A percentile compares a stretch with the other conserved stretches of the same genome.
phyloP scores from a whole-genome alignment of 2,329 filamentous ascomycete species.

The Apiospora saccharicola region DNA sequence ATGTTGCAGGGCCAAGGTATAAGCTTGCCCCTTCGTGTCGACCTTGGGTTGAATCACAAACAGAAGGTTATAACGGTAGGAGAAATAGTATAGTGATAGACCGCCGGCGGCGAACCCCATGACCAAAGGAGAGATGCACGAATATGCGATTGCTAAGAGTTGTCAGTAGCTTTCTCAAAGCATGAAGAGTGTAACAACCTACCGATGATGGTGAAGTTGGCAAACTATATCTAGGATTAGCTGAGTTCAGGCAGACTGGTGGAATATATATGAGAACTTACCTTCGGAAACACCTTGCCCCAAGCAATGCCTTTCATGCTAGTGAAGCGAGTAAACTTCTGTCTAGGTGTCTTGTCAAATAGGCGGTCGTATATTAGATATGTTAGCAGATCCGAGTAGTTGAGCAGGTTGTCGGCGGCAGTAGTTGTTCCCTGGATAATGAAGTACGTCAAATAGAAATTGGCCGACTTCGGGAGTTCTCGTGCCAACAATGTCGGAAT shows the following conservation, averaged over 20 bases:
- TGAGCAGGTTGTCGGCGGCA: slow-evolving; percentile 71
- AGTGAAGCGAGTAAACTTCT: slow-evolving; percentile 72
- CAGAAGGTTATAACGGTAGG: slow-evolving; percentile 78
- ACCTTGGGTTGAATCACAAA: slow-evolving; percentile 74
- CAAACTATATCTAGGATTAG: slow-evolving; percentile 36
- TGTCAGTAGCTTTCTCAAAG: slow-evolving; percentile 29
- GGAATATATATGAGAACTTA: slow-evolving; percentile 21
- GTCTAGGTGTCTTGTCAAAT: slow-evolving; percentile 74
- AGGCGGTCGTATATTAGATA: slow-evolving; percentile 70
- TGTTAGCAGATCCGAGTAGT: slow-evolving; percentile 65
- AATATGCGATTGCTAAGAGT: slow-evolving; percentile 66
- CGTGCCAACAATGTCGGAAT: slow-evolving; percentile 62
- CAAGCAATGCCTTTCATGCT: slow-evolving; percentile 67
- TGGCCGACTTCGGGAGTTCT: slow-evolving; percentile 73
- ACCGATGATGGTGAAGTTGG: slow-evolving; percentile 43
- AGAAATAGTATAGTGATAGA: slow-evolving; percentile 74
- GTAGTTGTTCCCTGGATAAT: slow-evolving; percentile 76
- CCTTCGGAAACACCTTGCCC: slow-evolving; percentile 72
- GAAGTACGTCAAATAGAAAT: slow-evolving; percentile 82
- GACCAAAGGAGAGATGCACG: slow-evolving; percentile 76
- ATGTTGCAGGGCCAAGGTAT: slow-evolving; percentile 75
- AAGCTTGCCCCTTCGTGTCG: slow-evolving; percentile 77
- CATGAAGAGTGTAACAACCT: background rate
- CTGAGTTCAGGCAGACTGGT: slow-evolving; percentile 57
- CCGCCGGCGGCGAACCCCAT: slow-evolving; percentile 74